Evolutionary conservation across 345 rosid species (phyloP).

Genomic region (Jatropha curcas): DNA sequence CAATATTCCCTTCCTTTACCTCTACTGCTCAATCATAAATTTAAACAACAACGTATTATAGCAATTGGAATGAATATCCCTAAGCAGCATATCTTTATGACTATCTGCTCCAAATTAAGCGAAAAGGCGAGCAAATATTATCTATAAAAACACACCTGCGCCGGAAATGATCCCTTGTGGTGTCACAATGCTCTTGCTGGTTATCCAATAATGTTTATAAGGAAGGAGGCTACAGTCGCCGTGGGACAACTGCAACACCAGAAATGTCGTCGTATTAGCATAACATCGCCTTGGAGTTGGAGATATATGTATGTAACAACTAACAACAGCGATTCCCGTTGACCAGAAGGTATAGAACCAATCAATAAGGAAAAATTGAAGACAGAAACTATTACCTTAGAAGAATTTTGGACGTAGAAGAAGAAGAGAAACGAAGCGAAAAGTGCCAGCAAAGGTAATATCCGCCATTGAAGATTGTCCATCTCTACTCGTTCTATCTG

Average conservation of each 20-base stretch:
- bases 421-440: conserved; percentile 41
- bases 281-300: neutral
- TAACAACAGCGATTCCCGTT: neutral
- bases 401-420: conserved; percentile 43
- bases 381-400: conserved; percentile 40
- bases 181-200: conserved; percentile 71
- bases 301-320: too few relatives aligned
- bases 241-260: conserved; percentile 34
- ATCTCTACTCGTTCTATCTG: too few relatives aligned
- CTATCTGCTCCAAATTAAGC: neutral
- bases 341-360: neutral
- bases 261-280: neutral
- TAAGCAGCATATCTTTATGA: neutral
- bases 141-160: conserved; percentile 51
- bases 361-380: neutral
- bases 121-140: neutral
- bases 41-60: neutral
- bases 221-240: conserved; percentile 72
- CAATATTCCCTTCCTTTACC: conserved; percentile 55
- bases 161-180: conserved; percentile 68
- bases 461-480: conserved; percentile 52
- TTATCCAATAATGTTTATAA: conserved; percentile 66
- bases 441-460: conserved; percentile 54
- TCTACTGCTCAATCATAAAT: conserved; percentile 52
- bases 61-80: neutral